These are phyloP conservation scores for Ulota crispa DNA, from an alignment of 225 moss, liverwort and hornwort genomes.

Conservation along the genomic window DNA sequence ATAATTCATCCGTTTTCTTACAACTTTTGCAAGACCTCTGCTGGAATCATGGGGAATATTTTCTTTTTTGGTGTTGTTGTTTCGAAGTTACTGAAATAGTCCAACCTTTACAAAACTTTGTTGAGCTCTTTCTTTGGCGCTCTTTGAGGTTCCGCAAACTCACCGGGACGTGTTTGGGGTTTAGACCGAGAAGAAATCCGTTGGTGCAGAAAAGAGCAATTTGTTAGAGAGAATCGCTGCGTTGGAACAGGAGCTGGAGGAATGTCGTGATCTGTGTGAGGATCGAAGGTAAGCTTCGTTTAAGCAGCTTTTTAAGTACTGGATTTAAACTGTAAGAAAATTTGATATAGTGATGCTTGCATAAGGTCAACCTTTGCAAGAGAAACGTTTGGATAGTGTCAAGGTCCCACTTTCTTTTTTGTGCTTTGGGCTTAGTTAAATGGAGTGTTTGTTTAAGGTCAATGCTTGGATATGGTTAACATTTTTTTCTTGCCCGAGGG, in stretches of 20 bases:
- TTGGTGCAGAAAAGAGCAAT: constrained; percentile 26
- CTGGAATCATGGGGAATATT: background rate
- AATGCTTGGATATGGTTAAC: no score
- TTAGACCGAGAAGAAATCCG: constrained; percentile 33
- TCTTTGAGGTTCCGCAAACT: constrained; percentile 18
- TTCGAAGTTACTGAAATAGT: background rate
- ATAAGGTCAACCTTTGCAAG: no score
- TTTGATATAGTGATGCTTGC: no score
- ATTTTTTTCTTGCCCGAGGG: no score
- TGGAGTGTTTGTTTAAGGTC: no score
- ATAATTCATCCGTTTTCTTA: no score
- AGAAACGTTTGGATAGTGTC: no score
- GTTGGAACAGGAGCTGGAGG: constrained; percentile 44
- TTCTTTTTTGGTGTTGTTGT: background rate
- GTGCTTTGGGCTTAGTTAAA: no score
- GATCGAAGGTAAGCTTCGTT: constrained; percentile 32
- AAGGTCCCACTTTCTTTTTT: no score
- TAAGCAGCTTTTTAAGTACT: background rate
- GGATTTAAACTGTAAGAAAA: background rate
- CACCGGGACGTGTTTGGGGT: constrained; percentile 1
- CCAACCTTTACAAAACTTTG: background rate
- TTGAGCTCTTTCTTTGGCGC: background rate
- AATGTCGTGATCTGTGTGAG: constrained; percentile 36
- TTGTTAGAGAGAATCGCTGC: constrained; percentile 27
- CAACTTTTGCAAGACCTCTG: background rate